Evolutionary conservation across 805 yeast genomes (phyloP).

Genomic region (Cyberlindnera xylosilytica): DNA sequence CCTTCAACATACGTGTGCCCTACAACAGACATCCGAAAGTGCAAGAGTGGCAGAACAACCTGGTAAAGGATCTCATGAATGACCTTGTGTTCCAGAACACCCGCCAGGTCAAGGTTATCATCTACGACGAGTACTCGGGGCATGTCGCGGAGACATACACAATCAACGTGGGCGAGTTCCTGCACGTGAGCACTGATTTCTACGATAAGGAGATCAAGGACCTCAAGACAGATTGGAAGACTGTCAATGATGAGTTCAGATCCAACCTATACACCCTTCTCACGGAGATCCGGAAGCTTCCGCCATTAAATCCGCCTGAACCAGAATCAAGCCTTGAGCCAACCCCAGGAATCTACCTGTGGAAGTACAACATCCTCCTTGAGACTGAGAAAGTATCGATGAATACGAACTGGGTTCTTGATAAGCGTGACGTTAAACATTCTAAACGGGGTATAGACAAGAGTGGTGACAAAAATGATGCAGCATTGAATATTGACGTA

Average conservation of each 20-base stretch:
- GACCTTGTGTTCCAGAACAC: slow-evolving; percentile 25
- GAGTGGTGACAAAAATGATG: slow-evolving; percentile 6
- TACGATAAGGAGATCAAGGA: slow-evolving; percentile 15
- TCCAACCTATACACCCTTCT: slow-evolving; percentile 19
- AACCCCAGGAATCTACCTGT: background rate
- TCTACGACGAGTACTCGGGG: slow-evolving; percentile 31
- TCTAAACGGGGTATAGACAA: slow-evolving; percentile 1
- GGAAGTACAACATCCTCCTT: slow-evolving; percentile 13
- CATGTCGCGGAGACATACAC: slow-evolving; percentile 39
- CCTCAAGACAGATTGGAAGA: slow-evolving; percentile 10
- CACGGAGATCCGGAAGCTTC: slow-evolving; percentile 14
- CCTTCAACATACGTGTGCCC: slow-evolving; percentile 42
- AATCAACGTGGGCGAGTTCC: slow-evolving; percentile 31
- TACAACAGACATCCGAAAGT: slow-evolving; percentile 44
- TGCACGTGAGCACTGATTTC: slow-evolving; percentile 15
- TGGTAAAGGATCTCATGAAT: slow-evolving; percentile 15
- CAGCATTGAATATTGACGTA: slow-evolving; percentile 1
- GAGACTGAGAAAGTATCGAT: slow-evolving; percentile 15
- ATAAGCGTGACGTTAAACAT: slow-evolving; percentile 12
- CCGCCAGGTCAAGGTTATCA: slow-evolving; percentile 34
- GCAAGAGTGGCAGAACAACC: slow-evolving; percentile 13
- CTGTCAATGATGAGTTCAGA: slow-evolving; percentile 20
- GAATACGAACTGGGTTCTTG: slow-evolving; percentile 19
- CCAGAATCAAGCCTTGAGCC: background rate
- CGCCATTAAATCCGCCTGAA: slow-evolving; percentile 2